Conservation (phyloP, 192 early-diverging fungal species). For the Umbelopsis ramanniana region DNA sequence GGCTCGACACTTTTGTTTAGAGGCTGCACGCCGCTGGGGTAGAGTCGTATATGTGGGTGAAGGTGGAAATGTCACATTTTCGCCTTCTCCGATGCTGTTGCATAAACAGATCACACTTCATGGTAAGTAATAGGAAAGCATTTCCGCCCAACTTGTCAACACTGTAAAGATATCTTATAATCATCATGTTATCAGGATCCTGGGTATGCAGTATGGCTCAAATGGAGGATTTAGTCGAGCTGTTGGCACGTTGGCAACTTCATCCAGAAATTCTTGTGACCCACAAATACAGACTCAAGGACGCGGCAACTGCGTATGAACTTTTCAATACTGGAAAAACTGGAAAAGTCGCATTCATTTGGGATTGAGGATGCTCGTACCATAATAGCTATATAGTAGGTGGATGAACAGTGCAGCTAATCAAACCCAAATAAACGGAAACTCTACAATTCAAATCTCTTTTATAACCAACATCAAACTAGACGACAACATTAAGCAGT, state of each 20-base stretch:
- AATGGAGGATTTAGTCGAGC: slow-evolving; percentile 19
- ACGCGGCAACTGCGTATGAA: not conserved
- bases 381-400: not conserved
- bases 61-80: slow-evolving; percentile 6
- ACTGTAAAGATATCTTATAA: too few species aligned
- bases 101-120: slow-evolving; percentile 22
- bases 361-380: not conserved
- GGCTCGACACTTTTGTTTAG: slow-evolving; percentile 15
- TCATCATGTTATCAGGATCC: not conserved
- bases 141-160: too few species aligned
- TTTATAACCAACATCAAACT: too few species aligned
- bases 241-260: slow-evolving; percentile 15
- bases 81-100: slow-evolving; percentile 15
- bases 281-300: slow-evolving; percentile 9
- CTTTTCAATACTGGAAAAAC: slow-evolving; percentile 21
- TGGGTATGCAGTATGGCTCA: slow-evolving; percentile 23
- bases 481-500: not conserved
- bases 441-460: too few species aligned
- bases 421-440: too few species aligned
- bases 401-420: too few species aligned
- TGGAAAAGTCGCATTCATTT: slow-evolving; percentile 24
- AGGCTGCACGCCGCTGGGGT: slow-evolving; percentile 16
- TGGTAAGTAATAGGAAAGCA: slow-evolving; percentile 5
- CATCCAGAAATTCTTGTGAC: slow-evolving; percentile 13
- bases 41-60: slow-evolving; percentile 22